These are phyloP conservation scores for Decorospora gaudefroyi DNA, from an alignment of 2,329 filamentous ascomycete genomes.

Conservation along the genomic window DNA sequence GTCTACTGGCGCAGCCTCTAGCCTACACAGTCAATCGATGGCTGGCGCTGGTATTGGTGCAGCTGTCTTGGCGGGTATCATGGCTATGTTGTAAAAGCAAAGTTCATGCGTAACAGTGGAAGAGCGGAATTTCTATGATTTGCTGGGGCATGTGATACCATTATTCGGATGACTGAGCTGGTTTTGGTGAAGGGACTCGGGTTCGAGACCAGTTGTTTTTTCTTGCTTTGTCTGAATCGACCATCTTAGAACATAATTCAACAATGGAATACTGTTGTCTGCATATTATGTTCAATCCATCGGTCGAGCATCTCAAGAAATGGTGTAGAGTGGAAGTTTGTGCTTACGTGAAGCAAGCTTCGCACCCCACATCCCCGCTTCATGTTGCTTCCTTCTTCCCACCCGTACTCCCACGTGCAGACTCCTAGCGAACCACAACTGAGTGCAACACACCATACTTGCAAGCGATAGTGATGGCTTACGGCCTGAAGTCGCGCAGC, in stretches of 20 bases:
- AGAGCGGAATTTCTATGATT: background rate
- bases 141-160: conserved; percentile 30
- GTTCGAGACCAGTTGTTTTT: conserved; percentile 15
- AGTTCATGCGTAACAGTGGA: background rate
- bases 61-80: conserved; percentile 31
- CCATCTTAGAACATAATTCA: background rate
- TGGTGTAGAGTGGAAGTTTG: too few relatives aligned
- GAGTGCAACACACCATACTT: conserved; percentile 20
- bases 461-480: background rate
- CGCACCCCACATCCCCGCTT: conserved; percentile 18
- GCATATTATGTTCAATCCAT: background rate
- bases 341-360: conserved; percentile 9
- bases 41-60: conserved; percentile 35
- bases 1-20: too few relatives aligned
- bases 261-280: too few relatives aligned
- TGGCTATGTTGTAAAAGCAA: conserved; percentile 30
- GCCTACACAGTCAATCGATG: too few relatives aligned
- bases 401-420: conserved; percentile 18
- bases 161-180: conserved; percentile 23
- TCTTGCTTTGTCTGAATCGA: background rate
- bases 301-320: background rate
- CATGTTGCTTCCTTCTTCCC: conserved; percentile 11
- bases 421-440: conserved; percentile 21
- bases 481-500: conserved; percentile 1
- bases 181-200: conserved; percentile 17